Percentiles rank a stretch among this genome's conserved stretches.
phyloP scores from a whole-genome alignment of 306 rosid species.

The Canavalia ensiformis region DNA sequence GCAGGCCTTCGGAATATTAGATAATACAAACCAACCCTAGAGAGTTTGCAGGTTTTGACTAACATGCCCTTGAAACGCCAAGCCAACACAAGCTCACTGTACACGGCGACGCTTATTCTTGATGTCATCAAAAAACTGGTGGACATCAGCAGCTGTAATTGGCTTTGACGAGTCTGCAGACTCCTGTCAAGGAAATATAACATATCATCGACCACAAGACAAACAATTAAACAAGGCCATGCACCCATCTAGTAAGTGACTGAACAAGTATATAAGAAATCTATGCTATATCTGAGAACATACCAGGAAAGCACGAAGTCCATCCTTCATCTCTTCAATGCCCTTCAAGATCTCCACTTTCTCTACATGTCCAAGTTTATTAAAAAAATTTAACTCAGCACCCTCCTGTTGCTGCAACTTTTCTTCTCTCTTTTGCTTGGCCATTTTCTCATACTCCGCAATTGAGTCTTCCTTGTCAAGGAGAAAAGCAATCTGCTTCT shows the following conservation, averaged over 20 bases:
- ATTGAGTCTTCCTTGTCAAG: slow-evolving; percentile 90
- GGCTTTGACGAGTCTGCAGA: slow-evolving; percentile 89
- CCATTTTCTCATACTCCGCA: slow-evolving; percentile 89
- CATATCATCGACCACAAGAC: slow-evolving; percentile 34
- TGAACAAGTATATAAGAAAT: slow-evolving; percentile 10
- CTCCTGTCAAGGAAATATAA: slow-evolving; percentile 64
- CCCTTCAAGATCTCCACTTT: slow-evolving; percentile 94
- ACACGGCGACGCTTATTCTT: slow-evolving; percentile 91
- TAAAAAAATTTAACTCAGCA: slow-evolving; percentile 71
- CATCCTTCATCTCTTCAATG: slow-evolving; percentile 94
- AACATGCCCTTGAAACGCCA: slow-evolving; percentile 34
- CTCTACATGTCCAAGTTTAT: slow-evolving; percentile 90
- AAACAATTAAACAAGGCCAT: slow-evolving; percentile 27
- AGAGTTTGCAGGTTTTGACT: slow-evolving; percentile 43
- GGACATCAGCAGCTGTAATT: slow-evolving; percentile 85
- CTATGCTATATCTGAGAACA: slow-evolving; percentile 1
- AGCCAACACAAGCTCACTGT: slow-evolving; percentile 57
- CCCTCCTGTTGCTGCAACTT: slow-evolving; percentile 85
- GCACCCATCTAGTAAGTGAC: not conserved
- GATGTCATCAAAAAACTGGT: slow-evolving; percentile 84
- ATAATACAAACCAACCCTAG: slow-evolving; percentile 42
- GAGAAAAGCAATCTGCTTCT: slow-evolving; percentile 73
- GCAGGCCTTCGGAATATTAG: slow-evolving; percentile 42
- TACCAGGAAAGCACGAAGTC: slow-evolving; percentile 89
- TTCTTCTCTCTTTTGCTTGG: slow-evolving; percentile 83